phyloP scores from a whole-genome alignment of 129 eudicot genomes.

The Kitagawia praeruptora region DNA sequence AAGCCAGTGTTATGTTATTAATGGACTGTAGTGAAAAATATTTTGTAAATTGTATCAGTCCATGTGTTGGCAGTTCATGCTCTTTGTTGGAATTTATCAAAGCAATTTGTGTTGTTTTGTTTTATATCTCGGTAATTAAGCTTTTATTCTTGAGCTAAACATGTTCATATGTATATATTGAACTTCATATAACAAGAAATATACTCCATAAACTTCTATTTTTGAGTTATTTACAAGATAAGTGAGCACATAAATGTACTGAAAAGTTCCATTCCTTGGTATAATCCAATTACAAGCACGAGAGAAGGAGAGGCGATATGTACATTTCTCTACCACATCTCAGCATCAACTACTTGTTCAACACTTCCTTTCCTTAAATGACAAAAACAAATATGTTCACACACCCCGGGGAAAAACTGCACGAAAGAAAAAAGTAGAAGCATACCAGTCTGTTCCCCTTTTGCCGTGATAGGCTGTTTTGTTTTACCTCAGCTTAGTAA shows the following conservation, averaged over 20 bases:
- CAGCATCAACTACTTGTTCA: slow-evolving; percentile 1
- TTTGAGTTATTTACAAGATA: too few relatives aligned
- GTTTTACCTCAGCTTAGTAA: not conserved
- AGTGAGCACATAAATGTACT: not conserved
- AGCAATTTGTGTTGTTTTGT: slow-evolving; percentile 7
- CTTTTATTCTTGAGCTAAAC: not conserved
- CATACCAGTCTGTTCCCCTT: not conserved
- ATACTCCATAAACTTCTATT: too few relatives aligned
- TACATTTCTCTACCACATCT: slow-evolving; percentile 13
- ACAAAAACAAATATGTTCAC: not conserved
- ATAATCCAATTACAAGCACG: not conserved
- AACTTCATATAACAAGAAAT: too few relatives aligned
- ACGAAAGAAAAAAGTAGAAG: not conserved
- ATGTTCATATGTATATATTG: not conserved
- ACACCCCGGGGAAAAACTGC: not conserved
- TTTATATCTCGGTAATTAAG: not conserved
- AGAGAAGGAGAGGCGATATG: not conserved
- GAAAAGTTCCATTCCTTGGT: not conserved
- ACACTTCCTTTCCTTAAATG: not conserved
- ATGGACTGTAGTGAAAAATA: not conserved
- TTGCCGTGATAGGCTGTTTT: not conserved
- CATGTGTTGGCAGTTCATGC: not conserved
- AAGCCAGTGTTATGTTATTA: not conserved
- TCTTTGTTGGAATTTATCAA: not conserved
- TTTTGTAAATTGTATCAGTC: slow-evolving; percentile 9